Evolutionary conservation across 225 moss, liverwort and hornwort genomes (phyloP).

Genomic region (Thuidium tamariscinum): DNA sequence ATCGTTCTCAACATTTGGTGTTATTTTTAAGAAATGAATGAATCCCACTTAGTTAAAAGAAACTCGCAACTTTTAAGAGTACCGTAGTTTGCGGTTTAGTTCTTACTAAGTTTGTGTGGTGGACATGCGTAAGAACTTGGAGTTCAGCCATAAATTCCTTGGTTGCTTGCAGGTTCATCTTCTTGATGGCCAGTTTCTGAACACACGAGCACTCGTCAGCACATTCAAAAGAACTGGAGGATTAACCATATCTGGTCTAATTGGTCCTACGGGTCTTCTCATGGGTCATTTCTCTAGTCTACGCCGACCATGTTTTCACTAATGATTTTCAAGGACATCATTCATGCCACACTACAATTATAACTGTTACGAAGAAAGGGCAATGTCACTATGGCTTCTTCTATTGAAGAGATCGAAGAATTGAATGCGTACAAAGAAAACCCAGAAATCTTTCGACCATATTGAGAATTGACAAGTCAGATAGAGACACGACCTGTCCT

Average conservation of each 20-base stretch:
- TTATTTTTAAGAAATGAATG: neutral
- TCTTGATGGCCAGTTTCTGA: conserved; percentile 88
- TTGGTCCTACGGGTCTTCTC: neutral
- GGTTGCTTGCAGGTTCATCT: conserved; percentile 88
- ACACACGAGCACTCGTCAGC: neutral
- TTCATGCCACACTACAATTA: neutral
- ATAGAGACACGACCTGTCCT: conserved; percentile 49
- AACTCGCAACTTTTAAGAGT: neutral
- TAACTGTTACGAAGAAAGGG: neutral
- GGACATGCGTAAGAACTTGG: conserved; percentile 93
- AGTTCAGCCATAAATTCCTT: conserved; percentile 93
- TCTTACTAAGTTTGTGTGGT: conserved; percentile 84
- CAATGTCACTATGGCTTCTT: neutral
- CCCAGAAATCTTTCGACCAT: neutral
- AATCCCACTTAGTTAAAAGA: neutral
- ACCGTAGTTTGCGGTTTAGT: neutral
- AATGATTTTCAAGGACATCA: neutral
- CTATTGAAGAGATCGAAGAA: neutral
- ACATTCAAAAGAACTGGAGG: neutral
- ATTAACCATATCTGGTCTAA: neutral
- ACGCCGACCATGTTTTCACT: too few relatives aligned
- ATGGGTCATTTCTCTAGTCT: neutral
- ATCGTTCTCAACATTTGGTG: neutral
- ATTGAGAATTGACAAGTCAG: neutral
- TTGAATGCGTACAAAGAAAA: neutral